Percentiles rank a stretch among this genome's conserved stretches.
Evolutionary conservation across 1,139 yeast genomes (phyloP).

Genomic region (Blastobotrys niveus): DNA sequence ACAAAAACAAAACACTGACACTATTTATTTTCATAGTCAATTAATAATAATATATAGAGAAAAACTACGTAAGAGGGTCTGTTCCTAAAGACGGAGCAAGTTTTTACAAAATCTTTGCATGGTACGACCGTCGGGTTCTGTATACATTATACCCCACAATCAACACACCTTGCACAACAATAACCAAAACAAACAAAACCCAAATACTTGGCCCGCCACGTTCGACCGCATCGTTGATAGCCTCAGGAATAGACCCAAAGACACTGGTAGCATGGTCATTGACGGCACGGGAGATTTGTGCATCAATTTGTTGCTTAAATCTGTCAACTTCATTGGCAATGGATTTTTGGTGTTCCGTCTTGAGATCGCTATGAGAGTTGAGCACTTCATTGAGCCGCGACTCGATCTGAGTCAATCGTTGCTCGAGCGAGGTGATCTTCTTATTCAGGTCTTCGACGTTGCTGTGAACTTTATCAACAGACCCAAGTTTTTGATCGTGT

Average conservation of each 20-base stretch:
- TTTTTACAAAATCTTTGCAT: conserved; percentile 29
- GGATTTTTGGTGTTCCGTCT: conserved; percentile 17
- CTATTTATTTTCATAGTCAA: too few relatives aligned
- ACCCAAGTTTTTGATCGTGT: conserved; percentile 15
- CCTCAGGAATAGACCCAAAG: conserved; percentile 28
- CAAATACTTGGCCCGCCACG: conserved; percentile 31
- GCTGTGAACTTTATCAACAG: conserved; percentile 12
- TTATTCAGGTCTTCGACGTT: conserved; percentile 11
- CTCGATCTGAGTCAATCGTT: conserved; percentile 16
- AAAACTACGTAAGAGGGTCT: background rate
- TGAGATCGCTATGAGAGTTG: conserved; percentile 6
- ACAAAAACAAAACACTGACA: too few relatives aligned
- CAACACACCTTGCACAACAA: conserved; percentile 29
- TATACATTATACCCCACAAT: conserved; percentile 29
- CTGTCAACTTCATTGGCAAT: conserved; percentile 22
- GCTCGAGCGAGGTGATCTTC: conserved; percentile 15
- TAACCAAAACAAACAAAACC: conserved; percentile 25
- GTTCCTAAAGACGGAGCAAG: background rate
- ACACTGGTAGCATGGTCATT: conserved; percentile 27
- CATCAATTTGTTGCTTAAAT: conserved; percentile 23
- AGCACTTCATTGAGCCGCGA: conserved; percentile 7
- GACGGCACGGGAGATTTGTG: conserved; percentile 21
- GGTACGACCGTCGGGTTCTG: conserved; percentile 28
- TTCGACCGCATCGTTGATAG: conserved; percentile 27
- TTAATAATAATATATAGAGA: too few relatives aligned